These are phyloP conservation scores for Chaetomium tenue DNA, from an alignment of 495 filamentous ascomycete genomes.

Conservation along the genomic window DNA sequence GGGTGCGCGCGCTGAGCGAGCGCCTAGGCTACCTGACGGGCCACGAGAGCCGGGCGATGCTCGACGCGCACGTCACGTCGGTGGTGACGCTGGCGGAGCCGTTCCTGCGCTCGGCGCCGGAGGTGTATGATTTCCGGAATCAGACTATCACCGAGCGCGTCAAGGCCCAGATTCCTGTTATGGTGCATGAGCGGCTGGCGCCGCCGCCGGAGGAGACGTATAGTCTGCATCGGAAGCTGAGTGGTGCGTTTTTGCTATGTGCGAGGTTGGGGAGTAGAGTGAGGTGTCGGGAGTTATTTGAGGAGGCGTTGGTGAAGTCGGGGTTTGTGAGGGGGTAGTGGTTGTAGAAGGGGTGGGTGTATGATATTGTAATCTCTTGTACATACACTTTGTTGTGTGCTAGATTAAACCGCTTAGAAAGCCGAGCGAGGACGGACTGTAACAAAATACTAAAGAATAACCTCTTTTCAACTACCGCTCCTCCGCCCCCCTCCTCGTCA, in stretches of 20 bases:
- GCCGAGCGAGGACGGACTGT: background rate
- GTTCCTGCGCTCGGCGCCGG: conserved; percentile 70
- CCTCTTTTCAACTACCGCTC: conserved; percentile 15
- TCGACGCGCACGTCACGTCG: conserved; percentile 77
- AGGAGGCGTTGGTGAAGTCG: conserved; percentile 56
- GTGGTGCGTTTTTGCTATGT: conserved; percentile 92
- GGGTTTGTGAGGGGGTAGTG: conserved; percentile 26
- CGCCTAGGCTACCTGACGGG: conserved; percentile 90
- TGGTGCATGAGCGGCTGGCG: conserved; percentile 82
- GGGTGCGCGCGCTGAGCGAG: conserved; percentile 67
- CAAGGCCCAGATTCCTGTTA: conserved; percentile 78
- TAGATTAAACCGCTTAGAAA: background rate
- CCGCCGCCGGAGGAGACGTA: conserved; percentile 98
- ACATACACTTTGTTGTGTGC: background rate
- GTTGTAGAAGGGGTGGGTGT: conserved; percentile 3
- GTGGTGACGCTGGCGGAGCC: conserved; percentile 90
- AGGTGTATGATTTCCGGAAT: conserved; percentile 84
- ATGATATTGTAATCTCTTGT: conserved; percentile 12
- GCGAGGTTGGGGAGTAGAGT: conserved; percentile 81
- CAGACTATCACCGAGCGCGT: conserved; percentile 97
- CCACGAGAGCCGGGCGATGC: conserved; percentile 76
- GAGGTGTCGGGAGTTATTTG: conserved; percentile 77
- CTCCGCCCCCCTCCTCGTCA: conserved; percentile 54
- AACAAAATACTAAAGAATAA: background rate
- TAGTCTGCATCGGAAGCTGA: conserved; percentile 90